A percentile compares a stretch with the other conserved stretches of the same genome.
Conservation (phyloP, 2,329 filamentous ascomycete genomes). For the Colletotrichum sp. region DNA sequence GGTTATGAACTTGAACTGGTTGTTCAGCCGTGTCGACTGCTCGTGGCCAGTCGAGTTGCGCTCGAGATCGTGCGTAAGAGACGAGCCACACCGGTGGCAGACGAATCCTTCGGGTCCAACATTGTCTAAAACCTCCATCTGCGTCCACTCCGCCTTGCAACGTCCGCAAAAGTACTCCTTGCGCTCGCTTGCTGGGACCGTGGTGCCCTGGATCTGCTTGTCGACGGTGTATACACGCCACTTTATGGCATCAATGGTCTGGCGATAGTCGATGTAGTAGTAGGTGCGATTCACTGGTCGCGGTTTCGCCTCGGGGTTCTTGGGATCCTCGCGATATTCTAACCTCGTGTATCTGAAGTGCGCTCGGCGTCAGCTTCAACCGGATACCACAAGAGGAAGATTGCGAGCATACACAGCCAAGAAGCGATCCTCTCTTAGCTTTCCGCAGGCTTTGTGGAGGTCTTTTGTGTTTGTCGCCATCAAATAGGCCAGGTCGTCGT, state of each 20-base stretch:
- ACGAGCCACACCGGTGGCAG: slow-evolving; percentile 77
- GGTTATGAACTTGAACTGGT: slow-evolving; percentile 80
- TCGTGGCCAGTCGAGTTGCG: slow-evolving; percentile 74
- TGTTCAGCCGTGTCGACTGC: slow-evolving; percentile 76
- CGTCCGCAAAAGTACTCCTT: slow-evolving; percentile 88
- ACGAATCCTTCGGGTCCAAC: slow-evolving; percentile 75
- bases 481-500: slow-evolving; percentile 86
- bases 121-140: slow-evolving; percentile 86
- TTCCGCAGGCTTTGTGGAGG: slow-evolving; percentile 86
- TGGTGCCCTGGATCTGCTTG: slow-evolving; percentile 85
- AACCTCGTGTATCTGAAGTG: slow-evolving; percentile 16
- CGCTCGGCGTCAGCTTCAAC: neutral
- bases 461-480: slow-evolving; percentile 92
- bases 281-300: slow-evolving; percentile 88
- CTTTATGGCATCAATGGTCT: slow-evolving; percentile 95
- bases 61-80: slow-evolving; percentile 70
- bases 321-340: slow-evolving; percentile 22
- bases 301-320: slow-evolving; percentile 69
- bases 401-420: slow-evolving; percentile 70
- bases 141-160: slow-evolving; percentile 87
- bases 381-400: neutral
- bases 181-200: slow-evolving; percentile 80
- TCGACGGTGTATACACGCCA: slow-evolving; percentile 90
- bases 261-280: slow-evolving; percentile 96
- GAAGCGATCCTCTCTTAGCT: slow-evolving; percentile 85